Evolutionary conservation across 1,284 basidiomycete species (phyloP), one percentile per base, ranked within the genome.

Genomic region (Apiotrichum porosum): DNA sequence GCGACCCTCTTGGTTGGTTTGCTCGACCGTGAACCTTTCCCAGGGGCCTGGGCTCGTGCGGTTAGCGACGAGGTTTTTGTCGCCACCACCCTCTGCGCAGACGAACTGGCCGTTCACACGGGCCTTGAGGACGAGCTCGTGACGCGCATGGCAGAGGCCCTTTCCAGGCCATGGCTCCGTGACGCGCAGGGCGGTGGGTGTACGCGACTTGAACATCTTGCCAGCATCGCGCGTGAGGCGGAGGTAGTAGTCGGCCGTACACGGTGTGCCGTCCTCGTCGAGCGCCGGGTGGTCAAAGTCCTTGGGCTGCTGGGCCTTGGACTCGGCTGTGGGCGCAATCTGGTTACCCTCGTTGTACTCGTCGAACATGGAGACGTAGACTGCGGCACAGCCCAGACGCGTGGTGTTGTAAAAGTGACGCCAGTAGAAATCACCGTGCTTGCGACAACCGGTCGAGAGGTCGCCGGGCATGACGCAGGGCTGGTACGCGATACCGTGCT

Each of bases 311-410:
- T 40, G 22, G 2, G 42, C 40, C 19, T 23, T 23, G n/a, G 32
- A 51, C 37, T 55, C 54, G 37, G 54, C 54, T 13, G 54, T 55
- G 21, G 54, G 54, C 28, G 47, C 47, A 14, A 55, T 55, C 24
- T 55, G 54, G 47, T 55, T 46, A 22, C 49, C 49, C 37, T 55
- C 54, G 43, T 55, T 52, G 49, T 49, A 55, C 47, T 55, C 54
- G 47, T 55, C 54, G 18, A 49, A 55, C 54, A 55, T 55, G 30
- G 54, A 55, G 18, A 55, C 33, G 40, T 55, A 55, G 22, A 40
- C 51, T 9, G 35, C 42, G 6, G 42, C 31, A 10, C 30, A 23
- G 6, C 43, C 41, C 2, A 51, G 49, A 8, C 42, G 46, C 3
- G 33, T 21, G 5, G 47, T 28, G 44, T 55, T 55, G 54, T 49